Conservation (phyloP, 495 filamentous ascomycete species). For the Penicillium waksmanii region DNA sequence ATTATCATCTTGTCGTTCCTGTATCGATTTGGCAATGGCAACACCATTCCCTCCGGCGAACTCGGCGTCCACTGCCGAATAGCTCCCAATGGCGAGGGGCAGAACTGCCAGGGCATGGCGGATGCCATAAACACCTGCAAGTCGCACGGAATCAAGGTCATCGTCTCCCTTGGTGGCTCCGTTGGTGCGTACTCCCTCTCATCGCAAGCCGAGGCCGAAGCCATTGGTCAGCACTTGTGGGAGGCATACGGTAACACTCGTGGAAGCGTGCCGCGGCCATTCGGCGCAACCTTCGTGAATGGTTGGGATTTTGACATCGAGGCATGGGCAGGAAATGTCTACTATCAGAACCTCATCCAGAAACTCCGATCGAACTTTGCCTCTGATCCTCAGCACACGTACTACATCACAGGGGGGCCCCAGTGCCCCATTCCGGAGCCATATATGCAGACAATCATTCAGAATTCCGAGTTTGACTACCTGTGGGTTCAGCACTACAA, state of each 20-base stretch:
- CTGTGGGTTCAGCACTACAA: slow-evolving; percentile 55
- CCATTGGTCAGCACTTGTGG: slow-evolving; percentile 56
- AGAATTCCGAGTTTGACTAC: slow-evolving; percentile 37
- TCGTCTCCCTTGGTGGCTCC: slow-evolving; percentile 55
- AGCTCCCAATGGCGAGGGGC: slow-evolving; percentile 23
- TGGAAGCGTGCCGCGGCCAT: slow-evolving; percentile 45
- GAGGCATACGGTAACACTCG: slow-evolving; percentile 53
- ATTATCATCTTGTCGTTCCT: slow-evolving; percentile 60
- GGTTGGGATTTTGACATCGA: slow-evolving; percentile 63
- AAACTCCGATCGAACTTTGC: slow-evolving; percentile 51
- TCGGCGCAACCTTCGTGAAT: slow-evolving; percentile 56
- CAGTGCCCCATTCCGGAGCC: slow-evolving; percentile 60
- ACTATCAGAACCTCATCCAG: slow-evolving; percentile 49
- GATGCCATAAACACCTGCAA: slow-evolving; percentile 55
- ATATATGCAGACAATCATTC: slow-evolving; percentile 49
- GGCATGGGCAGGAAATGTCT: slow-evolving; percentile 29
- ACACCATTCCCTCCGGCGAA: slow-evolving; percentile 30
- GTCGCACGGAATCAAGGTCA: slow-evolving; percentile 48
- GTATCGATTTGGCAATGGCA: slow-evolving; percentile 38
- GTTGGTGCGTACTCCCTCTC: slow-evolving; percentile 42
- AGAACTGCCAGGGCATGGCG: slow-evolving; percentile 49
- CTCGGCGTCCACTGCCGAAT: slow-evolving; percentile 31
- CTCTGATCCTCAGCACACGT: slow-evolving; percentile 46
- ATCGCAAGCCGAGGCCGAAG: slow-evolving; percentile 43
- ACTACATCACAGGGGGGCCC: slow-evolving; percentile 61